Base-by-base conservation (phyloP, 2,329 filamentous ascomycete genomes). In the Arthrobotrys entomopaga region DNA sequence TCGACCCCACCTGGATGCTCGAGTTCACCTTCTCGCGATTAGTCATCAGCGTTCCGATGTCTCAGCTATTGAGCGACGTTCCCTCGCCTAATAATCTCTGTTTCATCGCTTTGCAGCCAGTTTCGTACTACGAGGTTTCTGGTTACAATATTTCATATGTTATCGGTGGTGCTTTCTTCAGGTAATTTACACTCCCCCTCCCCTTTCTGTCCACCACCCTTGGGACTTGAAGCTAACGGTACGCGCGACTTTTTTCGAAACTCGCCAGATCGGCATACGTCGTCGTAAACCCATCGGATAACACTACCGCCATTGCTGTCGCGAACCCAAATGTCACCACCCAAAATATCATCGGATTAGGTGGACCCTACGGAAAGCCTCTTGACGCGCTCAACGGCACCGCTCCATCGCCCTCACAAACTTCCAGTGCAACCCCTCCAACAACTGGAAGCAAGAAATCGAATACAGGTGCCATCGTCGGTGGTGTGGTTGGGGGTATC, bases 401-500 rank as follows among this genome's bases (percentile, higher is more conserved):
- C 26, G 1, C 13, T n/a, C 24, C 34, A 10, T 38, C 53, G n/a
- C 42, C 34, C n/a, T 46, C 61, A 20, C 5, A 10, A 15, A 26
- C 57, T 1, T 7, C 15, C 16, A 5, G 43, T 6, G 7, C 16
- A 34, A 3, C 29, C 29, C 29, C 29, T 34, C 29, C 29, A 34
- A 34, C 29, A 34, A 24, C 50, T 8, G 7, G 20, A 10, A 16
- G 26, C 20, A 49, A 65, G 29, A 50, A 49, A 11, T 77, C 80
- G 4, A 79, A 80, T 53, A 77, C 82, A 7, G 84, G 82, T 5
- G 81, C 83, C 16, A 85, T 86, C 52, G 83, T 80, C 7, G 84
- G 84, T 10, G 84, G 84, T 29, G 81, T 81, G 1, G 82, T 85
- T 8, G 84, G 84, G 19, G 84, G 84, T n/a, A 81, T 84, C 3